Evolutionary conservation across 139 green algal species (phyloP).

Genomic region (Chlorella sp.): DNA sequence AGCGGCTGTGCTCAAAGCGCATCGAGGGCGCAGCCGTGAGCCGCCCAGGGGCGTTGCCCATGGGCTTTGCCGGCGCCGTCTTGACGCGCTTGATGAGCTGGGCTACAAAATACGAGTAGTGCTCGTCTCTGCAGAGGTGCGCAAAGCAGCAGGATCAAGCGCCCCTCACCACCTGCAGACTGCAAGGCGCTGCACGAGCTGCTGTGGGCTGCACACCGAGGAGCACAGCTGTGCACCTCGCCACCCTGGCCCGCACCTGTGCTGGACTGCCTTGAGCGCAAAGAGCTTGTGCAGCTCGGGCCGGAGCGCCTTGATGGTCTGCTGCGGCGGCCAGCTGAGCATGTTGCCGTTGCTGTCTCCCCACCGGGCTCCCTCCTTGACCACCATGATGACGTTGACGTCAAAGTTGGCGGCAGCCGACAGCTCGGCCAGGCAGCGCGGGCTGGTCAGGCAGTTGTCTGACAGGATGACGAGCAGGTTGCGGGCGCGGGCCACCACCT

Average conservation of each 20-base stretch:
- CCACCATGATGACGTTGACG: slow-evolving; percentile 5
- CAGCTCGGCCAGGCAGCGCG: slow-evolving; percentile 8
- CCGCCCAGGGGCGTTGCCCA: too few relatives aligned
- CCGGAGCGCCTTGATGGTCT: neutral
- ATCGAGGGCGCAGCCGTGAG: too few relatives aligned
- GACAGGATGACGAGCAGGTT: slow-evolving; percentile 10
- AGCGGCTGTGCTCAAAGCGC: too few relatives aligned
- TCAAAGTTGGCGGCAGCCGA: neutral
- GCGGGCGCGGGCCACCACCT: slow-evolving; percentile 4
- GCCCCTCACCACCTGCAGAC: too few relatives aligned
- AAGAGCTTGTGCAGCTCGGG: slow-evolving; percentile 7
- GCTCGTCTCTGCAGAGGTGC: slow-evolving; percentile 6
- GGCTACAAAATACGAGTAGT: slow-evolving; percentile 6
- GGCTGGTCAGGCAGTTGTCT: slow-evolving; percentile 8
- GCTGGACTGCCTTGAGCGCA: slow-evolving; percentile 5
- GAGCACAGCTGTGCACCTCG: neutral
- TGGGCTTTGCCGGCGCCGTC: too few relatives aligned
- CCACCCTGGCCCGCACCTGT: slow-evolving; percentile 2
- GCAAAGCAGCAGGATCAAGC: too few relatives aligned
- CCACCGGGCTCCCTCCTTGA: slow-evolving; percentile 13
- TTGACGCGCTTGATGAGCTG: slow-evolving; percentile 9
- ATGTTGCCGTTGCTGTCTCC: slow-evolving; percentile 12
- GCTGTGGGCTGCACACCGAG: neutral
- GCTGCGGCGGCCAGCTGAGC: neutral
- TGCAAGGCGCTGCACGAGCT: too few relatives aligned